These are phyloP conservation scores for Talaromyces amestolkiae DNA, from an alignment of 2,329 filamentous ascomycete species.

Conservation along the genomic window DNA sequence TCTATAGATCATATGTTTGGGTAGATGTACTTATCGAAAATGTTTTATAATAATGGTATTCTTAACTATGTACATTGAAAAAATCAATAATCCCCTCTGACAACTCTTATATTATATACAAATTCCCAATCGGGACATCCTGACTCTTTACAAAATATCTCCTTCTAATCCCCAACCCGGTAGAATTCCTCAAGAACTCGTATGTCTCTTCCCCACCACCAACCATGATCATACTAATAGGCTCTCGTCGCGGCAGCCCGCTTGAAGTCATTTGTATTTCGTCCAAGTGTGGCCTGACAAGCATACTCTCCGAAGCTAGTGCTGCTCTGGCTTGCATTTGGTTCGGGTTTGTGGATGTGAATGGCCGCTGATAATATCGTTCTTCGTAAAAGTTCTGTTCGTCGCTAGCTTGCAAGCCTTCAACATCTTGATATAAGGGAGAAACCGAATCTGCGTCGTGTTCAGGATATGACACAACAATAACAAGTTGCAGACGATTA, in stretches of 20 bases:
- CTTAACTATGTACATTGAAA: conserved; percentile 5
- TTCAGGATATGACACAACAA: conserved; percentile 63
- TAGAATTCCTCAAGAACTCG: conserved; percentile 60
- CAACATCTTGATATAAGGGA: conserved; percentile 18
- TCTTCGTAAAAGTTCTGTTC: conserved; percentile 1
- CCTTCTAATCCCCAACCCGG: conserved; percentile 70
- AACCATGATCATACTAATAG: conserved; percentile 80
- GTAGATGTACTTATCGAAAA: background rate
- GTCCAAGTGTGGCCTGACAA: conserved; percentile 71
- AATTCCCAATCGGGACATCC: conserved; percentile 73
- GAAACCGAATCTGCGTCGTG: conserved; percentile 45
- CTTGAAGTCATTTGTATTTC: conserved; percentile 67
- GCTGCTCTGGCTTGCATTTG: conserved; percentile 28
- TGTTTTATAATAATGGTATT: background rate
- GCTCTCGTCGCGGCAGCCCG: conserved; percentile 67
- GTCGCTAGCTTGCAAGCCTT: conserved; percentile 3
- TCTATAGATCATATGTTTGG: background rate
- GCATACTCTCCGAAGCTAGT: conserved; percentile 36
- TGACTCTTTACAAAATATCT: conserved; percentile 79
- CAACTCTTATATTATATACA: conserved; percentile 60
- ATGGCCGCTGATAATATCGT: conserved; percentile 17
- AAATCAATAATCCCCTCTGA: background rate
- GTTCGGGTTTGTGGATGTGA: conserved; percentile 31
- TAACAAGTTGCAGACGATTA: conserved; percentile 67
- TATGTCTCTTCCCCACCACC: conserved; percentile 67